A percentile compares a stretch with the other conserved stretches of the same genome.
phyloP scores from a whole-genome alignment of 148 eudicot species.

The Rhododendron simsii region DNA sequence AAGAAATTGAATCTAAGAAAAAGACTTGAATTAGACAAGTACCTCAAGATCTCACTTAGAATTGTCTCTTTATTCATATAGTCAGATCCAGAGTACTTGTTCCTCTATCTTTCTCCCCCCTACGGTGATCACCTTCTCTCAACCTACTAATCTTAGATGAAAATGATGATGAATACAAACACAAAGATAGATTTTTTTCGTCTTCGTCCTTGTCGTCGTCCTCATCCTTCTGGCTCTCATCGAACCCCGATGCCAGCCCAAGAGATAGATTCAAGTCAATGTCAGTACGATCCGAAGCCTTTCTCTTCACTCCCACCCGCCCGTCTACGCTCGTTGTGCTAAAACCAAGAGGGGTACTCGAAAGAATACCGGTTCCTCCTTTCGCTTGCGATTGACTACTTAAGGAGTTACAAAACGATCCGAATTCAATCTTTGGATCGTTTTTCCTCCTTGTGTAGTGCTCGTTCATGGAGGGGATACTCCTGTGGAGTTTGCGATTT shows the following conservation, averaged over 20 bases:
- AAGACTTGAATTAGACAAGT: slow-evolving; percentile 38
- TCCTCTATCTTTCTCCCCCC: slow-evolving; percentile 27
- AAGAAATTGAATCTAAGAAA: slow-evolving; percentile 20
- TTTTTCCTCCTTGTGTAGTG: slow-evolving; percentile 3
- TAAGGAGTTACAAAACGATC: slow-evolving; percentile 1
- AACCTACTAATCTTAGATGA: slow-evolving; percentile 33
- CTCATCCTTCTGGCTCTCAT: slow-evolving; percentile 3
- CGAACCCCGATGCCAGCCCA: slow-evolving; percentile 19
- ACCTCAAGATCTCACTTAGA: slow-evolving; percentile 89
- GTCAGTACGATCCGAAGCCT: slow-evolving; percentile 22
- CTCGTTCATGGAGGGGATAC: slow-evolving; percentile 9
- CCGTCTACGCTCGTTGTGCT: slow-evolving; percentile 2
- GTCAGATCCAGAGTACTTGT: slow-evolving; percentile 86
- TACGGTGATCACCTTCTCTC: slow-evolving; percentile 10
- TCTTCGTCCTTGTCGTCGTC: slow-evolving; percentile 30
- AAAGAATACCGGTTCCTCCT: background rate
- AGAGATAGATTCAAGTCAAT: slow-evolving; percentile 52
- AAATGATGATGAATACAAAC: slow-evolving; percentile 25
- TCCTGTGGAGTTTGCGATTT: slow-evolving; percentile 7
- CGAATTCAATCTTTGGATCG: background rate
- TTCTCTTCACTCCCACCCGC: slow-evolving; percentile 29
- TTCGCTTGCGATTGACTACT: background rate
- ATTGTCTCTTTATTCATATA: slow-evolving; percentile 50
- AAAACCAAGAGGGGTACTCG: background rate
- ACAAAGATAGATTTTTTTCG: slow-evolving; percentile 29